phyloP scores from a whole-genome alignment of 805 yeast species.

The Candida maesae region DNA sequence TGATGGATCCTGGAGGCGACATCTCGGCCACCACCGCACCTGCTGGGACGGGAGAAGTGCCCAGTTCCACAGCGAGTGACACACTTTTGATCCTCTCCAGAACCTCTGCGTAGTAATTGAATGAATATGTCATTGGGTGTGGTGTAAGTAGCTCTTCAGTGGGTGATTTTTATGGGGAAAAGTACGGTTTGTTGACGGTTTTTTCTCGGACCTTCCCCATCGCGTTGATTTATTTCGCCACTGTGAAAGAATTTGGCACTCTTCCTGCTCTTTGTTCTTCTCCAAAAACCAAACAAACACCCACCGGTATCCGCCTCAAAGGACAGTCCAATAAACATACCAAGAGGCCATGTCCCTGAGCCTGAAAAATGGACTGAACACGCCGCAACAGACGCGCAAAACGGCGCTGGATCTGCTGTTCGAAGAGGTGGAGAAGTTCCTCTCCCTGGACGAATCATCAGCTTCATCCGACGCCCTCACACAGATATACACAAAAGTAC shows the following conservation, averaged over 20 bases:
- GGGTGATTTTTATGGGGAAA: too few relatives aligned
- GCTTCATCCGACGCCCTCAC: slow-evolving; percentile 10
- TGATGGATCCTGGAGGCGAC: neutral
- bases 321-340: too few relatives aligned
- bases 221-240: too few relatives aligned
- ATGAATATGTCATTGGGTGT: too few relatives aligned
- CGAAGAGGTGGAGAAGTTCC: slow-evolving; percentile 17
- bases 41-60: neutral
- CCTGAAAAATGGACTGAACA: slow-evolving; percentile 22
- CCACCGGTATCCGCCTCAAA: neutral
- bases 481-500: slow-evolving; percentile 10
- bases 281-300: too few relatives aligned
- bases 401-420: slow-evolving; percentile 34
- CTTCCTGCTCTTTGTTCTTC: too few relatives aligned
- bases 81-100: slow-evolving; percentile 17
- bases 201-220: too few relatives aligned
- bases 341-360: slow-evolving; percentile 3
- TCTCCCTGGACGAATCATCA: slow-evolving; percentile 20
- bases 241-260: too few relatives aligned
- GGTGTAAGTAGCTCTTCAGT: too few relatives aligned
- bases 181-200: too few relatives aligned
- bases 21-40: neutral
- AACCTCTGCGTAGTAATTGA: slow-evolving; percentile 16
- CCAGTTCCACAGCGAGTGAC: slow-evolving; percentile 12
- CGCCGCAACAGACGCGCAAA: slow-evolving; percentile 30